Evolutionary conservation across 441 rosid species (phyloP).

Genomic region (Erodium moschatum): DNA sequence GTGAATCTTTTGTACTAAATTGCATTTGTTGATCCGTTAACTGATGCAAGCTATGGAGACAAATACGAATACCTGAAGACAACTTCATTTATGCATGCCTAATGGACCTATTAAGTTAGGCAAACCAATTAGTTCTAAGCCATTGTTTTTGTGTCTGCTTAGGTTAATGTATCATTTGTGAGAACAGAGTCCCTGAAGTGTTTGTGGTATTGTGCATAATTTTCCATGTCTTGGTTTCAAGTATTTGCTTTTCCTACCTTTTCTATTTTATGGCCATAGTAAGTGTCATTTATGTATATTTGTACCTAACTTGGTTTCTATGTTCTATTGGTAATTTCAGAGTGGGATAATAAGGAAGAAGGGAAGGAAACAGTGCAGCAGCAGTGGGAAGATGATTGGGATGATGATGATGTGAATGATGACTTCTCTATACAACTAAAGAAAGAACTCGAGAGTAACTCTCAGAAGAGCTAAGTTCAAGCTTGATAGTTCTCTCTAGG

Average conservation of each 20-base stretch:
- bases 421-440: slow-evolving; percentile 4
- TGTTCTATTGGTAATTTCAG: not conserved
- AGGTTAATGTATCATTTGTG: not conserved
- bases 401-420: slow-evolving; percentile 8
- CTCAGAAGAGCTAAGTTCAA: slow-evolving; percentile 1
- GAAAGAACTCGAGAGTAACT: not conserved
- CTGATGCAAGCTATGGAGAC: not conserved
- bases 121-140: not conserved
- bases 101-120: not conserved
- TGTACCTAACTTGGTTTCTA: not conserved
- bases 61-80: not conserved
- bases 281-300: not conserved
- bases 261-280: not conserved
- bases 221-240: not conserved
- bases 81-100: not conserved
- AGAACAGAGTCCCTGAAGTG: not conserved
- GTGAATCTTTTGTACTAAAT: not conserved
- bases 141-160: not conserved
- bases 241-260: not conserved
- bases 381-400: slow-evolving; percentile 10
- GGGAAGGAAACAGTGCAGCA: slow-evolving; percentile 10
- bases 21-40: not conserved
- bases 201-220: not conserved
- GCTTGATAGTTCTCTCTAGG: too few species aligned
- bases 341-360: slow-evolving; percentile 7